These are phyloP conservation scores for Medicago ruthenica DNA, from an alignment of 306 rosid species.

Conservation along the genomic window DNA sequence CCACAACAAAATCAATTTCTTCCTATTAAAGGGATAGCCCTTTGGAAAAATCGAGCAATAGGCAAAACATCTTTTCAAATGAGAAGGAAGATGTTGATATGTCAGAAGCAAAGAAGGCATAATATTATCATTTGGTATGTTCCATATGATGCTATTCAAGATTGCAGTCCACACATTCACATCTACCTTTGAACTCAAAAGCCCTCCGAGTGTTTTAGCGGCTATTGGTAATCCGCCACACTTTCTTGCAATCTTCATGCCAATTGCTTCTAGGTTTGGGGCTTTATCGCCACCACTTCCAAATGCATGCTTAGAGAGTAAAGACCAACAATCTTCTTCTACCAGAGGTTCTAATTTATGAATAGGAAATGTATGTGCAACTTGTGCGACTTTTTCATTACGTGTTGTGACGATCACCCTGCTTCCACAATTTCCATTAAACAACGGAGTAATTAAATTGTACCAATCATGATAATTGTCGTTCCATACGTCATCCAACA, in stretches of 20 bases:
- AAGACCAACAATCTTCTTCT: slow-evolving; percentile 45
- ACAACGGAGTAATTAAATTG: slow-evolving; percentile 29
- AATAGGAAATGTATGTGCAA: slow-evolving; percentile 48
- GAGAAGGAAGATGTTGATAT: neutral
- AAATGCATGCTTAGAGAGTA: slow-evolving; percentile 52
- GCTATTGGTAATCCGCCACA: slow-evolving; percentile 59
- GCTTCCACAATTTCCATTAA: slow-evolving; percentile 48
- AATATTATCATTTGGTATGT: neutral
- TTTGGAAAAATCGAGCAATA: neutral
- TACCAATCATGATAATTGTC: slow-evolving; percentile 51
- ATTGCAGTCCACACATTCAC: slow-evolving; percentile 45
- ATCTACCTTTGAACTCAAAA: slow-evolving; percentile 42
- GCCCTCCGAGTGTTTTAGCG: slow-evolving; percentile 50
- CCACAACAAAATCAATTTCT: neutral
- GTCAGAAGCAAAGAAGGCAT: neutral
- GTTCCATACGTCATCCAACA: slow-evolving; percentile 47
- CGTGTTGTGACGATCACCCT: slow-evolving; percentile 51
- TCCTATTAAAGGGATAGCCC: neutral
- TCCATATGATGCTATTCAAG: neutral
- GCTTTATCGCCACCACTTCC: too few species aligned
- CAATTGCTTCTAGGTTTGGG: slow-evolving; percentile 42
- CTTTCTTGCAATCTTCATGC: slow-evolving; percentile 44
- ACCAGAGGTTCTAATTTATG: slow-evolving; percentile 39
- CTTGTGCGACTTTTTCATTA: slow-evolving; percentile 46
- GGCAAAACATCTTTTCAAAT: neutral